Evolutionary conservation across 1,284 basidiomycete genomes (phyloP).

Genomic region (Trichosporon coremiiforme): DNA sequence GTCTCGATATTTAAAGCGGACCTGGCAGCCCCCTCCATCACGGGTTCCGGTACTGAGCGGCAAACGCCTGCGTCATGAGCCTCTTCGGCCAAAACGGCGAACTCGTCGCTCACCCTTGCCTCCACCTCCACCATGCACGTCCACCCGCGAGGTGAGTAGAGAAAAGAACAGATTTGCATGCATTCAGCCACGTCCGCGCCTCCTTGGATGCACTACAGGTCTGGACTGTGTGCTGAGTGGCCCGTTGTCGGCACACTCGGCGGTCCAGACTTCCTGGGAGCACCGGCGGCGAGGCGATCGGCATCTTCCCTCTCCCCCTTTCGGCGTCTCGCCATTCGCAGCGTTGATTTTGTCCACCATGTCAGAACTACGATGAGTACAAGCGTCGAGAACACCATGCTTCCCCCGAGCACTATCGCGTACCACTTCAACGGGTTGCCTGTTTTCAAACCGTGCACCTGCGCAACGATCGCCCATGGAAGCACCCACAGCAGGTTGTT

Average conservation of each 20-base stretch:
- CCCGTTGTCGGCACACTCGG: neutral
- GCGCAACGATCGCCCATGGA: neutral
- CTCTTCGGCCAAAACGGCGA: neutral
- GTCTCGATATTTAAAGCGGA: neutral
- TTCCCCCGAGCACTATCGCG: neutral
- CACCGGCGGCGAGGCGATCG: neutral
- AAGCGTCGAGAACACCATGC: neutral
- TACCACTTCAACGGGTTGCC: neutral
- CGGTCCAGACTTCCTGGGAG: neutral
- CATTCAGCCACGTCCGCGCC: conserved; percentile 11
- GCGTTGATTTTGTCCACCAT: neutral
- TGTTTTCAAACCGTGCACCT: neutral
- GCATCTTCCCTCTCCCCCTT: neutral
- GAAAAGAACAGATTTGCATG: neutral
- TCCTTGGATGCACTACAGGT: neutral
- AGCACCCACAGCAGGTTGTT: neutral
- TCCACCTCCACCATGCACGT: neutral
- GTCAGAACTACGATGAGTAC: neutral
- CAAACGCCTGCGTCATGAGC: conserved; percentile 2
- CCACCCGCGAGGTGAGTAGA: neutral
- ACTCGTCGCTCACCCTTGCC: neutral
- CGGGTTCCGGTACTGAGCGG: neutral
- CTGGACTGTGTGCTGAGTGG: neutral
- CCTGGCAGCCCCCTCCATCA: neutral
- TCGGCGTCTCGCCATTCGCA: neutral